Evolutionary conservation across 805 yeast genomes (phyloP).

Genomic region (Wickerhamomyces bovis): DNA sequence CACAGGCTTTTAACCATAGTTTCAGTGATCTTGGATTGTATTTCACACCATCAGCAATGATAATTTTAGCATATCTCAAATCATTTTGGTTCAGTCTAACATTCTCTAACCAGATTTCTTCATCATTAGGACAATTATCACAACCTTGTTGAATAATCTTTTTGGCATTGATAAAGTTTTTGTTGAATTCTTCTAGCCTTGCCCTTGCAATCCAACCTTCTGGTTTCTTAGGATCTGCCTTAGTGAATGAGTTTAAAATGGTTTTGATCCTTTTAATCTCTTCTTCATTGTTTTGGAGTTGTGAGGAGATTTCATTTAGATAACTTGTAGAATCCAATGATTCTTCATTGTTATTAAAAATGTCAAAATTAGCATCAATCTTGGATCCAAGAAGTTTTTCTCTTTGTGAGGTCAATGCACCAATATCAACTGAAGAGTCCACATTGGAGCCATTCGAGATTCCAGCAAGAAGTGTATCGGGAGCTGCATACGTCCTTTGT

Average conservation of each 20-base stretch:
- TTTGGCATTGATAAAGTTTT: slow-evolving; percentile 50
- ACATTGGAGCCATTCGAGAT: slow-evolving; percentile 24
- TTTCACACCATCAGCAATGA: slow-evolving; percentile 62
- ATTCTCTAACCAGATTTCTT: slow-evolving; percentile 78
- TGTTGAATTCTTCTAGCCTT: slow-evolving; percentile 62
- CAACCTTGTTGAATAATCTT: slow-evolving; percentile 71
- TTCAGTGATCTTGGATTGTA: slow-evolving; percentile 48
- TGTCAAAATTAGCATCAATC: slow-evolving; percentile 35
- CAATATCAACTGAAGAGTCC: slow-evolving; percentile 34
- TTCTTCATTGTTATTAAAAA: slow-evolving; percentile 7
- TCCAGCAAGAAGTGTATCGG: slow-evolving; percentile 56
- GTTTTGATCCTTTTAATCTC: slow-evolving; percentile 55
- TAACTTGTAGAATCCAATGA: slow-evolving; percentile 26
- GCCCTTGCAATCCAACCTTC: slow-evolving; percentile 87
- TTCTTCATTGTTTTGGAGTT: slow-evolving; percentile 28
- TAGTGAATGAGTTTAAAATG: slow-evolving; percentile 61
- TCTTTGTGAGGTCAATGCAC: slow-evolving; percentile 56
- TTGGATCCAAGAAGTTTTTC: slow-evolving; percentile 52
- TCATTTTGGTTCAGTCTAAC: slow-evolving; percentile 52
- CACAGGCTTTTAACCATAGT: slow-evolving; percentile 70
- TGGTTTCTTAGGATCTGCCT: slow-evolving; percentile 65
- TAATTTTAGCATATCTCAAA: slow-evolving; percentile 40
- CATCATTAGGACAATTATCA: slow-evolving; percentile 54
- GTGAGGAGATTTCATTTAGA: slow-evolving; percentile 31
- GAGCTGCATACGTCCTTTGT: slow-evolving; percentile 74